Base-by-base conservation (phyloP, 2,329 filamentous ascomycete genomes). In the Pseudopyricularia cyperi region DNA sequence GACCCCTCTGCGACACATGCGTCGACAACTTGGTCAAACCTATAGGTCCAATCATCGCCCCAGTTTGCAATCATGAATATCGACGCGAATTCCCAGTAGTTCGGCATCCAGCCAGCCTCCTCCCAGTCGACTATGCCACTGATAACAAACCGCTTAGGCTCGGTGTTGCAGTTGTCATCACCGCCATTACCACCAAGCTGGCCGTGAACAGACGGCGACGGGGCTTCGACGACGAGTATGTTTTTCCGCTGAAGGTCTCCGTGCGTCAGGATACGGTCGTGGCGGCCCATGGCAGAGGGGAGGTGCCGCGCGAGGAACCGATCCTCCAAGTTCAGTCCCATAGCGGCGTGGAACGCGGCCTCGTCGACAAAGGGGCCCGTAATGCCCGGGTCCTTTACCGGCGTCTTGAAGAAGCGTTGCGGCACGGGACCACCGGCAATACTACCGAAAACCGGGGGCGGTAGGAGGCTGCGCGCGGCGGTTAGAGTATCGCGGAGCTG, bases 41-140 rank as follows among this genome's bases (percentile, higher is more conserved):
- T 53, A 24, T 52, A 33, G 4, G 52, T 52, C 55, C 55, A 56
- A 34, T 56, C 55, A 26, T 56, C 53, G 17, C 35, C 14, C 52
- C 53, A 52, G 15, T 47, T 14, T 30, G 51, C 51, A n/a, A 52
- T 34, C 9, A 54, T 26, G 37, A 56, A 56, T 4, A 14, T 37
- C 4, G 17, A 24, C n/a, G 50, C 48, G 22, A 52, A 52, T 26
- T 54, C 53, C 51, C 52, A 49, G 26, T 54, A 52, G 34, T 37
- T 52, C 35, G 54, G 54, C 32, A 52, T 52, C 54, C 54, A 55
- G 26, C 48, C 46, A 24, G 54, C 52, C 15, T 28, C 49, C 46
- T 53, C 54, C 52, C 54, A 55, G 52, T 55, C 55, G 12, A 56
- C 11, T 15, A 55, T 32, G 19, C 44, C 53, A 30, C 35, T 54